phyloP scores from a whole-genome alignment of 2,329 filamentous ascomycete genomes.

The Arthroderma sp. region DNA sequence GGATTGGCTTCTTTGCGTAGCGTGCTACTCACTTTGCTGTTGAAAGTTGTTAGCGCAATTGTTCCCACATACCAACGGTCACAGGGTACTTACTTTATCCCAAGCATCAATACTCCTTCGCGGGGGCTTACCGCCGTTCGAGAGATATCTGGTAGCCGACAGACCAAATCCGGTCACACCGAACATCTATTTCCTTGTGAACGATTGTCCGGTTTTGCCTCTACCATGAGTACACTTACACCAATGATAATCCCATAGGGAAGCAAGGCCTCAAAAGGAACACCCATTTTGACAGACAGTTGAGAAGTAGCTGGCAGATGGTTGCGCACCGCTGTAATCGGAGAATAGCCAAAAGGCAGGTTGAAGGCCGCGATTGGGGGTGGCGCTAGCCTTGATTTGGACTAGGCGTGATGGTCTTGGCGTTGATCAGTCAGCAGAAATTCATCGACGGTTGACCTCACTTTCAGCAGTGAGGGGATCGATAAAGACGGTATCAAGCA shows the following conservation, averaged over 20 bases:
- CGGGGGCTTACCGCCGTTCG: constrained; percentile 50
- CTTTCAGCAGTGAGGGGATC: constrained; percentile 8
- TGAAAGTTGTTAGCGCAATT: constrained; percentile 6
- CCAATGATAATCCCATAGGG: constrained; percentile 51
- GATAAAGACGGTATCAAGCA: constrained; percentile 15
- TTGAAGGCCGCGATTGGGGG: background rate
- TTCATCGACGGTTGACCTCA: constrained; percentile 10
- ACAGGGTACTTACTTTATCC: constrained; percentile 43
- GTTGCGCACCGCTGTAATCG: constrained; percentile 6
- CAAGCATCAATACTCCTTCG: constrained; percentile 49
- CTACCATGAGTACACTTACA: constrained; percentile 32
- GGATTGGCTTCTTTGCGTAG: background rate
- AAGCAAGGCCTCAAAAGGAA: constrained; percentile 53
- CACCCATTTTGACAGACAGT: constrained; percentile 39
- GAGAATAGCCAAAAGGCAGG: constrained; percentile 2
- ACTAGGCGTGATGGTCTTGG: constrained; percentile 9
- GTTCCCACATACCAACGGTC: background rate
- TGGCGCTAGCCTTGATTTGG: constrained; percentile 3
- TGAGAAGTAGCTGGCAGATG: background rate
- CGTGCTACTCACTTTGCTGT: constrained; percentile 41
- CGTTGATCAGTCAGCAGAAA: constrained; percentile 13
- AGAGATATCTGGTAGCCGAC: constrained; percentile 43
- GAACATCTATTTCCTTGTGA: constrained; percentile 40
- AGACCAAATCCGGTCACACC: constrained; percentile 46
- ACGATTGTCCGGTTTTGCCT: constrained; percentile 6